Base-by-base conservation (phyloP, 768 basidiomycete species). In the Lactarius sp. region DNA sequence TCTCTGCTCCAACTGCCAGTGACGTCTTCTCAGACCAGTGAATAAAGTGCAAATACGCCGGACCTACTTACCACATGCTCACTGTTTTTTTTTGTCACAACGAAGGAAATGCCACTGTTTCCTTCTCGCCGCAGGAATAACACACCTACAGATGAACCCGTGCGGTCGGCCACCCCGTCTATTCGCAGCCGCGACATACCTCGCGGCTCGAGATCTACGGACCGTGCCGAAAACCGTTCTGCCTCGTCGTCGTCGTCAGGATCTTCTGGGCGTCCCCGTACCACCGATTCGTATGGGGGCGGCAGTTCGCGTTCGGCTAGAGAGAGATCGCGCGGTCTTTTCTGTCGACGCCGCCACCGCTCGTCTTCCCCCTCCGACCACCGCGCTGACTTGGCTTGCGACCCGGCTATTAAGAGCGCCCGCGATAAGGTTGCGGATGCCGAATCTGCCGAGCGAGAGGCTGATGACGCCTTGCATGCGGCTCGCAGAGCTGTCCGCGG, bases 381-480 rank as follows among this genome's bases (percentile, higher is more conserved):
- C 22, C n/a, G 52, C 44, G 58, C 59, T 53, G 41, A 68, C 50
- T 66, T 74, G 53, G 68, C 66, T 36, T 61, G 71, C 44, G 84
- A 85, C 65, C 80, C 82, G 7, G 16, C 20, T 41, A 42, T 52
- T 22, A 12, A 53, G 34, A 53, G 71, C 4, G 85, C 82, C 8
- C 80, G 80, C 50, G 73, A 81, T 68, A 83, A 81, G 37, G 60
- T 61, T 33, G 20, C 46, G 31, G 52, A 58, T 10, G 60, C 62
- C 13, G 58, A 62, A 47, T 13, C 20, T n/a, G 42, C 58, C 4
- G 62, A 67, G 14, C 51, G 60, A 41, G 13, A 9, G 4, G 58
- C 39, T 18, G 39, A 59, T n/a, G 44, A 31, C 8, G 64, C 66
- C 1, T 42, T 65, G 51, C 3, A 31, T 20, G 42, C 33, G 6